Evolutionary conservation across 305 asterid species (phyloP).

Genomic region (Fraxinus albicans): DNA sequence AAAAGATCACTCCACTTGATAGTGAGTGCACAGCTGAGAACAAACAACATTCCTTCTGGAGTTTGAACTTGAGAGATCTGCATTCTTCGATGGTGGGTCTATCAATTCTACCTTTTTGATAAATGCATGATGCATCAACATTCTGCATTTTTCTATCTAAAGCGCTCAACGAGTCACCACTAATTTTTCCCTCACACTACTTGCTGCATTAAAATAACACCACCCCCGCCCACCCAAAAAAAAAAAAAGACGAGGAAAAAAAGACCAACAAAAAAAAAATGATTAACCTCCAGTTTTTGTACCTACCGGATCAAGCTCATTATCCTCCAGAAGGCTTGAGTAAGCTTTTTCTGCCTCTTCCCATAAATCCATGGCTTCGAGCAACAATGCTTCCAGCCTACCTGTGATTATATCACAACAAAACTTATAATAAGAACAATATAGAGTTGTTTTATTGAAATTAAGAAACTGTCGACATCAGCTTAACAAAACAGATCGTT

Average conservation of each 20-base stretch:
- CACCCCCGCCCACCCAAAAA: background rate
- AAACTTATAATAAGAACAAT: background rate
- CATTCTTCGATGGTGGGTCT: background rate
- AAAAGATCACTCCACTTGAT: background rate
- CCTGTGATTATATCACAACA: conserved; percentile 45
- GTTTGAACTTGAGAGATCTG: background rate
- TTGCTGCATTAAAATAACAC: background rate
- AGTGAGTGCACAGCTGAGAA: background rate
- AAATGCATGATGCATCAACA: background rate
- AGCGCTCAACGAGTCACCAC: background rate
- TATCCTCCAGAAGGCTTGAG: conserved; percentile 82
- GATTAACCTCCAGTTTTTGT: conserved; percentile 2
- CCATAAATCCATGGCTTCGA: conserved; percentile 90
- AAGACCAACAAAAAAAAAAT: background rate
- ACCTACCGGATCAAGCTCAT: conserved; percentile 80
- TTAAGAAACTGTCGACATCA: background rate
- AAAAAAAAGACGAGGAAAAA: background rate
- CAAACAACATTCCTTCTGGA: background rate
- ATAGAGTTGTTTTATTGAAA: background rate
- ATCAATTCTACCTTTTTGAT: background rate
- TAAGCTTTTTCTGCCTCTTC: conserved; percentile 89
- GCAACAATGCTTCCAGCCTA: conserved; percentile 91
- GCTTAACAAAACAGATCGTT: background rate
- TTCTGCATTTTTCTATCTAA: background rate
- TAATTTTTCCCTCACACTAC: background rate